Conservation (phyloP, 768 basidiomycete species). For the Rhodotorula taiwanensis region DNA sequence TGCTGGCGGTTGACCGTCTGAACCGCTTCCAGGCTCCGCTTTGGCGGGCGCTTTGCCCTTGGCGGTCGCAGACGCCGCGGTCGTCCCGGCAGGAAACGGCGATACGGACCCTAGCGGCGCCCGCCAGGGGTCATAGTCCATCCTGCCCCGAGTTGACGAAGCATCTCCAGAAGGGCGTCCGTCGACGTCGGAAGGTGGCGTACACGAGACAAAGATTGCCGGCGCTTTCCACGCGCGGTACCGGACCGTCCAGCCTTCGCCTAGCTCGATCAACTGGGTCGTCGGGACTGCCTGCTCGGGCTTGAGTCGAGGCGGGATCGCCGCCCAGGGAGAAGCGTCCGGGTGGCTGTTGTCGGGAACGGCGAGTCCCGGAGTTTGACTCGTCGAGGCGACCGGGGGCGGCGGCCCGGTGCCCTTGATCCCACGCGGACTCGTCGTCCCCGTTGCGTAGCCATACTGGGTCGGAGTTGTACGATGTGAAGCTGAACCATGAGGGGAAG, state of each 20-base stretch:
- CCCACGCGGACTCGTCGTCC: too few relatives aligned
- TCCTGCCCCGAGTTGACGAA: too few relatives aligned
- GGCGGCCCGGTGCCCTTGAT: too few relatives aligned
- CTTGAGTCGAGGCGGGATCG: not conserved
- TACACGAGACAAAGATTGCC: constrained; percentile 2
- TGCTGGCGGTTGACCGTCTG: not conserved
- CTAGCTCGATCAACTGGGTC: constrained; percentile 13
- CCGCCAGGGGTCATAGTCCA: constrained; percentile 11
- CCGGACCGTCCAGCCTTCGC: constrained; percentile 19
- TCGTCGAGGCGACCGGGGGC: too few relatives aligned
- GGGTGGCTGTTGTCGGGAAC: not conserved
- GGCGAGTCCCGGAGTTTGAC: not conserved
- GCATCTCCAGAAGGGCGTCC: too few relatives aligned
- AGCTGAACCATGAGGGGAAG: not conserved
- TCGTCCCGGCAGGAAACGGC: not conserved
- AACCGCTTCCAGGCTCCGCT: not conserved
- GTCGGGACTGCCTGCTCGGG: not conserved
- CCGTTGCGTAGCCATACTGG: too few relatives aligned
- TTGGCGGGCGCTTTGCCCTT: not conserved
- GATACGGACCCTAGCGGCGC: not conserved
- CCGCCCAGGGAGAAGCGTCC: not conserved
- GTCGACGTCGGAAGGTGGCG: not conserved
- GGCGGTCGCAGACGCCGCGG: not conserved
- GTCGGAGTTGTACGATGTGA: too few relatives aligned
- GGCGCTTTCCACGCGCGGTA: constrained; percentile 28